These are phyloP conservation scores for Massarina eburnea DNA, from an alignment of 2,329 filamentous ascomycete genomes.

Conservation along the genomic window DNA sequence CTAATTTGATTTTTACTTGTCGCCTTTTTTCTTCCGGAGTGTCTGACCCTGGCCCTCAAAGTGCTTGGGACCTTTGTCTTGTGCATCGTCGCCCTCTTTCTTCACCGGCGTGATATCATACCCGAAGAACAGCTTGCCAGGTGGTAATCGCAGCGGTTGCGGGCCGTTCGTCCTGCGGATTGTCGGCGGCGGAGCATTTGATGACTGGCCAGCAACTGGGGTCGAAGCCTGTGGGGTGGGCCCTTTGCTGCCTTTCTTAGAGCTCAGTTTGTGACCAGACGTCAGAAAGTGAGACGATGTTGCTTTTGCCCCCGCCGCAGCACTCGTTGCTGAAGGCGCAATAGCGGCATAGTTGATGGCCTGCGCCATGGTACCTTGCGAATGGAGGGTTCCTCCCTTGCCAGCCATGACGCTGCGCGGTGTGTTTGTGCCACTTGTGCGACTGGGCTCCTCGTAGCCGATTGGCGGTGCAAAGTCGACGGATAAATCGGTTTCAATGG, in stretches of 20 bases:
- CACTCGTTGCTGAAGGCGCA: constrained; percentile 71
- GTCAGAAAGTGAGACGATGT: constrained; percentile 76
- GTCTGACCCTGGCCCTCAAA: constrained; percentile 87
- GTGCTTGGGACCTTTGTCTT: constrained; percentile 62
- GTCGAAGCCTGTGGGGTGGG: constrained; percentile 62
- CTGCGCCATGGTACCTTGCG: constrained; percentile 91
- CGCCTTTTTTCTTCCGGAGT: constrained; percentile 71
- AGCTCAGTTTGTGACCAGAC: constrained; percentile 77
- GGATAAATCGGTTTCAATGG: constrained; percentile 93
- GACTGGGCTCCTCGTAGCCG: constrained; percentile 87
- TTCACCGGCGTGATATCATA: constrained; percentile 90
- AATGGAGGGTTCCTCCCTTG: constrained; percentile 73
- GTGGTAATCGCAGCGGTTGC: constrained; percentile 78
- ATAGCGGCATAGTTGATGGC: constrained; percentile 96
- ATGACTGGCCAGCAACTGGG: constrained; percentile 62
- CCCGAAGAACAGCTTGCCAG: constrained; percentile 94
- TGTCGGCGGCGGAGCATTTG: constrained; percentile 44
- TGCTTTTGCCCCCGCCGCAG: constrained; percentile 62
- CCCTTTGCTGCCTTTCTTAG: constrained; percentile 79
- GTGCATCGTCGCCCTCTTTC: constrained; percentile 68
- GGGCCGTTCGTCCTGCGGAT: constrained; percentile 70
- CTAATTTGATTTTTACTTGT: constrained; percentile 29
- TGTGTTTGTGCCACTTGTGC: constrained; percentile 80
- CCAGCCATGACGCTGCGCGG: constrained; percentile 69
- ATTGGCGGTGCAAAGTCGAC: constrained; percentile 95